A percentile compares a stretch with the other conserved stretches of the same genome.
Conservation (phyloP, 495 filamentous ascomycete genomes). For the Elasticomyces elasticus region DNA sequence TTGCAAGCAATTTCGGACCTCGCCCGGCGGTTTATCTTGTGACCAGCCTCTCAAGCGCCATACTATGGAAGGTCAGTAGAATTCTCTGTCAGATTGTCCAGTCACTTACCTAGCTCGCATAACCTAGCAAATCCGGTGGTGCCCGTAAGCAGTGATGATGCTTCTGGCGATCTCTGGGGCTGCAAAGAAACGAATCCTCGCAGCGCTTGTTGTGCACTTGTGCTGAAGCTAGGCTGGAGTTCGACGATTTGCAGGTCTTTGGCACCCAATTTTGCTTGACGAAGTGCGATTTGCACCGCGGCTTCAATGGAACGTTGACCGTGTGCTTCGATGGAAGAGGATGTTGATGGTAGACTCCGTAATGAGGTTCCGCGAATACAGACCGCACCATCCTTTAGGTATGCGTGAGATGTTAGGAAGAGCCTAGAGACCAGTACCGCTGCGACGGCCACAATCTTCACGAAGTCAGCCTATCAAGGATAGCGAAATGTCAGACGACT, state of each 20-base stretch:
- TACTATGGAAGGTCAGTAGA: background rate
- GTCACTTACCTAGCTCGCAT: conserved; percentile 1
- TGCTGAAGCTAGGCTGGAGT: background rate
- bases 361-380: background rate
- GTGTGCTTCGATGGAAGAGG: background rate
- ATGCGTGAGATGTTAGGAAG: conserved; percentile 12
- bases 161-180: background rate
- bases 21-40: background rate
- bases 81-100: background rate
- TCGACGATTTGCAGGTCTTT: background rate
- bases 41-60: background rate
- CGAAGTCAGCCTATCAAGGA: background rate
- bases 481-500: too few species aligned
- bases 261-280: background rate
- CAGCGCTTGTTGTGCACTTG: background rate
- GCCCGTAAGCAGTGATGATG: background rate
- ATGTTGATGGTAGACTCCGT: background rate
- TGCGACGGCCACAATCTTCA: conserved; percentile 6
- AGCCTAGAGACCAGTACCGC: conserved; percentile 5
- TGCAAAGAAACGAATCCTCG: background rate
- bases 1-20: background rate
- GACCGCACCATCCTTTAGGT: conserved; percentile 13
- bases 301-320: background rate
- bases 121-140: background rate
- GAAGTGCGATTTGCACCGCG: background rate